phyloP scores from a whole-genome alignment of 1,284 basidiomycete species.

The Fomitopsis palustris region DNA sequence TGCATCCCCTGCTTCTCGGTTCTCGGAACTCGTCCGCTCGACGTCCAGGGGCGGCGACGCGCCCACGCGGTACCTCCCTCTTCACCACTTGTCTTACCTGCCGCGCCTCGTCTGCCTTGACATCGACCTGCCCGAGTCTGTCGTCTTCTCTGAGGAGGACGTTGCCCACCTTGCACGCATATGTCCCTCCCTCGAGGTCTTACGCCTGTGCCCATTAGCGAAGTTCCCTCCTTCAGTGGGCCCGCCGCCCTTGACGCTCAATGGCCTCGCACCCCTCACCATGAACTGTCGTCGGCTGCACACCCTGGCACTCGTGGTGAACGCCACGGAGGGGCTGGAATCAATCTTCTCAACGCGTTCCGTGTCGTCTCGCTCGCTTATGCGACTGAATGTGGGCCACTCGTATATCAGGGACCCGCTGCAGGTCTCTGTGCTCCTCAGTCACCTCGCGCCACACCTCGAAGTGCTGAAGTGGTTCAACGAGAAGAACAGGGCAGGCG shows the following conservation, averaged over 20 bases:
- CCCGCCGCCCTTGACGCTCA: conserved; percentile 40
- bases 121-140: conserved; percentile 72
- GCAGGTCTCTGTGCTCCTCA: conserved; percentile 63
- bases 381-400: conserved; percentile 68
- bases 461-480: conserved; percentile 71
- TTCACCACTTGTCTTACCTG: conserved; percentile 54
- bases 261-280: conserved; percentile 57
- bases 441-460: conserved; percentile 68
- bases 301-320: conserved; percentile 59
- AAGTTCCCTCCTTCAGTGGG: conserved; percentile 52
- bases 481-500: conserved; percentile 68
- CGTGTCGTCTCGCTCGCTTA: conserved; percentile 58
- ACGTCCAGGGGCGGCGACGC: conserved; percentile 53
- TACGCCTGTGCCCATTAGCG: conserved; percentile 63
- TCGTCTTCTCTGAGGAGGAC: conserved; percentile 58
- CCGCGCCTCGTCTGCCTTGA: conserved; percentile 56
- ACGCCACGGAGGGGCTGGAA: conserved; percentile 45
- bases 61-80: conserved; percentile 45
- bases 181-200: conserved; percentile 62
- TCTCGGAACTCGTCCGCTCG: conserved; percentile 62
- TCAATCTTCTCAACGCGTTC: conserved; percentile 42
- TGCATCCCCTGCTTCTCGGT: conserved; percentile 60
- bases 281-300: conserved; percentile 56
- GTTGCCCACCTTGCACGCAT: conserved; percentile 51
- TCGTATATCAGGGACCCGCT: conserved; percentile 67